Percentiles rank a stretch among this genome's conserved stretches.
phyloP scores from a whole-genome alignment of 331 rosid species.

The Cucumis variabilis region DNA sequence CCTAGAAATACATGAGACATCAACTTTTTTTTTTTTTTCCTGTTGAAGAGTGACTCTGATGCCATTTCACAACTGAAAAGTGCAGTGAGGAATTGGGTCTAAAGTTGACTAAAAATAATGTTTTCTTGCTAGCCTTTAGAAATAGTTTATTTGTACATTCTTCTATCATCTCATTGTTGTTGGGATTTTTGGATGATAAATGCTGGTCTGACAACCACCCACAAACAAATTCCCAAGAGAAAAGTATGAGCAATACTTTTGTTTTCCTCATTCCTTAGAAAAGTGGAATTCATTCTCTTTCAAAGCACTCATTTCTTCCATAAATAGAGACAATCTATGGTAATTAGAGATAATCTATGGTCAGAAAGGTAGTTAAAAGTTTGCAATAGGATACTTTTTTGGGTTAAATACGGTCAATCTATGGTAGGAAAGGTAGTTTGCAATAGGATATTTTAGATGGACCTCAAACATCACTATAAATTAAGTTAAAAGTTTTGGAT shows the following conservation, averaged over 20 bases:
- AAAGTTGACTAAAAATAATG: not conserved
- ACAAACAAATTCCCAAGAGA: not conserved
- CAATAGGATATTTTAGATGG: not conserved
- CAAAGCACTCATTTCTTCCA: not conserved
- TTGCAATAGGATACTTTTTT: not conserved
- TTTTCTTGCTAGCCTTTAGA: not conserved
- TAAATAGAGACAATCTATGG: not conserved
- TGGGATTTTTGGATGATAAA: not conserved
- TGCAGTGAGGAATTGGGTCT: not conserved
- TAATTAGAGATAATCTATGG: no score
- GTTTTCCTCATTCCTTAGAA: not conserved
- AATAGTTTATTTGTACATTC: not conserved
- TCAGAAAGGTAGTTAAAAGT: no score
- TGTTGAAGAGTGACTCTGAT: not conserved
- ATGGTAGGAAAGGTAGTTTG: no score
- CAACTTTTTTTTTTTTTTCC: not conserved
- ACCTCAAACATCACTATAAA: no score
- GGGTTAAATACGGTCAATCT: not conserved
- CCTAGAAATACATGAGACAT: not conserved
- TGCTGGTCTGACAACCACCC: not conserved
- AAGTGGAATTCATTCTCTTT: not conserved
- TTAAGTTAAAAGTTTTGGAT: no score
- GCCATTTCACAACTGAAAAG: not conserved
- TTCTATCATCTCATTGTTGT: not conserved
- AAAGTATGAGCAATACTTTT: not conserved